Evolutionary conservation across 768 basidiomycete species (phyloP), one percentile per base, ranked within the genome.

Genomic region (Pleurotus tuoliensis): DNA sequence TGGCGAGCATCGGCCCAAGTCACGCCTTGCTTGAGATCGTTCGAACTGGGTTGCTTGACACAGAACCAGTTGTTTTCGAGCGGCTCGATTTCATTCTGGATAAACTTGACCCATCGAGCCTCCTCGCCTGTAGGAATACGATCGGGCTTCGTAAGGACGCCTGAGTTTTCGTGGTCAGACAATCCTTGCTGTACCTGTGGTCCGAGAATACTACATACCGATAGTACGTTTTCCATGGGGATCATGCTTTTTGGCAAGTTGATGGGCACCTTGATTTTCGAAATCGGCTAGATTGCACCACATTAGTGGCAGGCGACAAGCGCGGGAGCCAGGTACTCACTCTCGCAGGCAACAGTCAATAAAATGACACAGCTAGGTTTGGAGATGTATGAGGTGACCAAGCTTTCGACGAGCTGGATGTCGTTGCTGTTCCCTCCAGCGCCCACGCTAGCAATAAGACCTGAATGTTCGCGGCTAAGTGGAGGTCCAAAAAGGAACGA

Each of bases 61-160:
- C 79, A 82, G 61, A 71, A 82, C 84, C 85, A 87, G 16, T 80
- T 79, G 53, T 85, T 80, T 3, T 75, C 71, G 1, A 85, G 72
- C 0, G 73, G 59, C 57, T 81, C 74, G 4, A 71, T 73, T 27
- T 84, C 82, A 58, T 84, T 82, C 5, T 77, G 69, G 40, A 88
- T 80, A 58, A 82, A 78, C 0, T 68, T 67, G 2, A 88, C 57
- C 89, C 88, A 90, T 1, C 62, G 67, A 0, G 67, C 66, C 52
- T 84, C 82, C 34, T 84, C 82, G 0, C 82, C 83, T 1, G 64
- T 49, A 0, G 80, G 80, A 55, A 85, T 87, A 5, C 84, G 80
- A 60, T 88, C 88, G 0, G 87, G 86, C 60, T 92, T 90, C 0
- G 88, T 92, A 16, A 89, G 74, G 15, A 89, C 86, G 47, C 87